phyloP scores from a whole-genome alignment of 495 filamentous ascomycete species.

The Neurospora sp. region DNA sequence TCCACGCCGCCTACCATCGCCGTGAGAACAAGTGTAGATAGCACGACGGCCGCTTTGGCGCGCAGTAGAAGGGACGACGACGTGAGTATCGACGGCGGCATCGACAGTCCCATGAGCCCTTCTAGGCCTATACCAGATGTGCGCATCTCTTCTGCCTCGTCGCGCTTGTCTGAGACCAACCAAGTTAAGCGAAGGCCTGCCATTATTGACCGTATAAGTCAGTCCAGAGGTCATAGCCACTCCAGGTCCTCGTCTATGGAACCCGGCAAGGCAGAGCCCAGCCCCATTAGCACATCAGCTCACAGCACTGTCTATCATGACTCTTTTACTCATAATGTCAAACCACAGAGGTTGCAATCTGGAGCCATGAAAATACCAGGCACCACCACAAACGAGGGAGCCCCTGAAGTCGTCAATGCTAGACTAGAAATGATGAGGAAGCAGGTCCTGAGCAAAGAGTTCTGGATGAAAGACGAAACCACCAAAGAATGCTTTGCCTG shows the following conservation, averaged over 20 bases:
- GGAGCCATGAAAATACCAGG: conserved; percentile 41
- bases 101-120: conserved; percentile 33
- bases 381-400: conserved; percentile 44
- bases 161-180: conserved; percentile 12
- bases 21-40: conserved; percentile 28
- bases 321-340: conserved; percentile 35
- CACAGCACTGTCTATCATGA: conserved; percentile 45
- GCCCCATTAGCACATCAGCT: conserved; percentile 43
- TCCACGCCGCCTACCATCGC: conserved; percentile 10
- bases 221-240: conserved; percentile 37
- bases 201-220: conserved; percentile 45
- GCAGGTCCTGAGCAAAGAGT: conserved; percentile 82
- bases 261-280: conserved; percentile 40
- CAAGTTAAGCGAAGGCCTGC: conserved; percentile 28
- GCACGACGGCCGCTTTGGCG: conserved; percentile 21
- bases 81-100: conserved; percentile 30
- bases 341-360: conserved; percentile 32
- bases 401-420: conserved; percentile 49
- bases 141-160: conserved; percentile 15
- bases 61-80: conserved; percentile 29
- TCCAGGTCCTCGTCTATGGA: conserved; percentile 58
- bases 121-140: conserved; percentile 26
- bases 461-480: conserved; percentile 99
- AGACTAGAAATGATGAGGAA: conserved; percentile 62
- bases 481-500: conserved; percentile 96